Base-by-base conservation (phyloP, 2,329 filamentous ascomycete genomes). In the Emergomyces orientalis region DNA sequence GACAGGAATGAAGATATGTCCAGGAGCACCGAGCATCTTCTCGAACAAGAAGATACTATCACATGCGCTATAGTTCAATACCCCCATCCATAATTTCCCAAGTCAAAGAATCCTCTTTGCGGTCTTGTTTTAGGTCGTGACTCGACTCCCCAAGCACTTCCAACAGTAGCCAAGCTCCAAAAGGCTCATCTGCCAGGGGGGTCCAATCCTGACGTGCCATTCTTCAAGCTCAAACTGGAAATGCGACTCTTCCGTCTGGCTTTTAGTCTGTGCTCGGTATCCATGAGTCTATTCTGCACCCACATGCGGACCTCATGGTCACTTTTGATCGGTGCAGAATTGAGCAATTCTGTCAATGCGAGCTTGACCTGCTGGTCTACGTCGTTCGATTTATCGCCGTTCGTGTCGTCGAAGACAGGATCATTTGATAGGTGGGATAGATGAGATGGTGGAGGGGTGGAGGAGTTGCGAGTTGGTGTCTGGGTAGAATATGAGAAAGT, bases 241-340 rank as follows among this genome's bases (percentile, higher is more conserved):
- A 67, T 63, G 17, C 63, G 65, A 37, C 62, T 65, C 55, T 61
- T 63, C n/a, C 65, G 60, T 37, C 66, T 54, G n/a, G 65, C 65
- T 37, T 66, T 67, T 4, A 67, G 59, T 39, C 66, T 60, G 37
- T 65, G 63, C 49, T 67, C 66, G 8, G 65, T 65, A 30, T 66
- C 66, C 66, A 67, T 66, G 58, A 67, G 61, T 37, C 60, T 63
- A 45, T 67, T 67, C 62, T 67, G 66, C 55, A 67, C 64, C 66
- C 66, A 67, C 61, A 65, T 30, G 34, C 66, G 66, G 25, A 63
- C 59, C n/a, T 67, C 63, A 14, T 63, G 66, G 30, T 67, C 65
- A 2, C 57, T 51, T 45, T 67, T 67, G 51, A 67, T 65, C 25
- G 64, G 45, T 2, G 60, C 59, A 49, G 63, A 67, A 47, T 67